Conservation (phyloP, 2,329 filamentous ascomycete species). For the Neonectria magnoliae region DNA sequence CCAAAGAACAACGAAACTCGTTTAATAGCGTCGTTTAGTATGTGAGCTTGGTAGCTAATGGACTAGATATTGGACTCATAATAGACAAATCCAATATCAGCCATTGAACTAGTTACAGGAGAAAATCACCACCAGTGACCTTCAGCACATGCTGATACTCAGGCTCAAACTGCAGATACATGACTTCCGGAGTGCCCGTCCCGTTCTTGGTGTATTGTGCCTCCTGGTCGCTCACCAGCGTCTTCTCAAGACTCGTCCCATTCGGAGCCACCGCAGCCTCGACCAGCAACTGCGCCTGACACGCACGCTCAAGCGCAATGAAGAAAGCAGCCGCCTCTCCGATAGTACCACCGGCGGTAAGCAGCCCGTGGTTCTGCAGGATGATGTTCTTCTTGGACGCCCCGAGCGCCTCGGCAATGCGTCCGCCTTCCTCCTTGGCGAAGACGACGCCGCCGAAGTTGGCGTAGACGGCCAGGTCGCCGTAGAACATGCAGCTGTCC, state of each 20-base stretch:
- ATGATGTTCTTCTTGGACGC: slow-evolving; percentile 66
- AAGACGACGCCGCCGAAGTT: slow-evolving; percentile 61
- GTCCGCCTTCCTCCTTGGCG: slow-evolving; percentile 69
- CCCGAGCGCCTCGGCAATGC: slow-evolving; percentile 71
- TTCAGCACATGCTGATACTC: slow-evolving; percentile 35
- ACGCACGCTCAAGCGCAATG: slow-evolving; percentile 72
- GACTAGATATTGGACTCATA: too few species aligned
- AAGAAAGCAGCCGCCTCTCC: slow-evolving; percentile 78
- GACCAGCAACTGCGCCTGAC: slow-evolving; percentile 71
- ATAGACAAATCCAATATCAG: too few species aligned
- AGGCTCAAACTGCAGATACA: slow-evolving; percentile 41
- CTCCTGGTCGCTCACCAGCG: slow-evolving; percentile 53
- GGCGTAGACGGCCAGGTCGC: slow-evolving; percentile 69
- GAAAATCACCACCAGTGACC: slow-evolving; percentile 30
- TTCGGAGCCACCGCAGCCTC: slow-evolving; percentile 64
- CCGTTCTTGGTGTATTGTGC: slow-evolving; percentile 47
- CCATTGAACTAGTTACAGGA: slow-evolving; percentile 15
- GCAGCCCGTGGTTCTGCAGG: slow-evolving; percentile 74
- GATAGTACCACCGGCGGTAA: slow-evolving; percentile 74
- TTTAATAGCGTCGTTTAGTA: too few species aligned
- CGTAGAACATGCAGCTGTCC: slow-evolving; percentile 72
- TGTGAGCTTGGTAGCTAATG: too few species aligned
- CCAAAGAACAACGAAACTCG: too few species aligned
- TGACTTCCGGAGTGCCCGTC: slow-evolving; percentile 36
- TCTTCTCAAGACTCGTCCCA: slow-evolving; percentile 45